Evolutionary conservation across 352 stramenopile species (phyloP).

Genomic region (Phytophthora constricta): DNA sequence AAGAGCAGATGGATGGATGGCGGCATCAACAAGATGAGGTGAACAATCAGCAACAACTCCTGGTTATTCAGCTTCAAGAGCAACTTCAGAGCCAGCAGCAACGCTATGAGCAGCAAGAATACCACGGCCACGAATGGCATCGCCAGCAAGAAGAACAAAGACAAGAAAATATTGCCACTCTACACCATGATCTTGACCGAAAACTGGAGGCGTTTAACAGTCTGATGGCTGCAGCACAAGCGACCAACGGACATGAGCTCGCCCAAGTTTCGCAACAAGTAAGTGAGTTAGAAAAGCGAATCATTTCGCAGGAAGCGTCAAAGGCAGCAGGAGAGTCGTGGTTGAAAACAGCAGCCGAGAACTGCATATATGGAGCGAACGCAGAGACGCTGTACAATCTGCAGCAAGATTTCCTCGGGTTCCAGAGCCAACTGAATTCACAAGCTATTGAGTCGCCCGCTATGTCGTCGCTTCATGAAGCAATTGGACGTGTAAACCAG

Average conservation of each 20-base stretch:
- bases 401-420: conserved; percentile 36
- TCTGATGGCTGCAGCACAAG: conserved; percentile 18
- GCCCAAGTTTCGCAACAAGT: conserved; percentile 15
- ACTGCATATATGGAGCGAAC: conserved; percentile 65
- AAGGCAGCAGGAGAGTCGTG: conserved; percentile 31
- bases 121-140: conserved; percentile 28
- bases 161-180: conserved; percentile 2
- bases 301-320: conserved; percentile 38
- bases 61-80: conserved; percentile 33
- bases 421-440: conserved; percentile 37
- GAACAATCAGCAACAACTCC: conserved; percentile 32
- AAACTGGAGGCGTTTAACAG: conserved; percentile 31
- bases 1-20: conserved; percentile 29
- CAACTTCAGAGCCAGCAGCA: conserved; percentile 21
- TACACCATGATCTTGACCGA: conserved; percentile 31
- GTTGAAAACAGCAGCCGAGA: conserved; percentile 57
- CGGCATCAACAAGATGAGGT: conserved; percentile 31
- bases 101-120: conserved; percentile 35
- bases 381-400: conserved; percentile 36
- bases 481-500: conserved; percentile 41
- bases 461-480: conserved; percentile 37
- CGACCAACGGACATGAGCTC: conserved; percentile 19
- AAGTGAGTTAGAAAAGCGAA: conserved; percentile 28
- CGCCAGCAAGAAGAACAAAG: conserved; percentile 18
- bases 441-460: conserved; percentile 34